Base-by-base conservation (phyloP, 495 filamentous ascomycete genomes). In the Immersiella caudata region DNA sequence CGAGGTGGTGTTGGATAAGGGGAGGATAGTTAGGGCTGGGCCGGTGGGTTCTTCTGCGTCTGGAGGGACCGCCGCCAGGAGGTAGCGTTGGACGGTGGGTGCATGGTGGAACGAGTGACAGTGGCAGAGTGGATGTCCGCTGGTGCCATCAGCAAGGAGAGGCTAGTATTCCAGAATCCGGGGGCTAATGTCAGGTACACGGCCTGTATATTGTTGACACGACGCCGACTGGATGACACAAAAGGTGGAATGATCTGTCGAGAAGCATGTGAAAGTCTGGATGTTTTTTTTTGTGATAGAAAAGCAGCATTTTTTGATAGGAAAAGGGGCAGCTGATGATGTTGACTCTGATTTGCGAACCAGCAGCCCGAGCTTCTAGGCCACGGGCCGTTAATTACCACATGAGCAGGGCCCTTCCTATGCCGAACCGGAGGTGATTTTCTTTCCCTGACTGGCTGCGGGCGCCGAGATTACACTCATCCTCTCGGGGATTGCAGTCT, bases 1-100 rank as follows among this genome's bases (percentile, higher is more conserved):
- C 66, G 91, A 88, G 73, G 79, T 95, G 24, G 85, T 89, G 51
- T 74, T 96, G 63, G 90, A 90, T 18, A 84, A 86, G 58, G 92
- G 92, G 22, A 78, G 81, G 33, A 80, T 86, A 6, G 67, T 85
- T 0, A 63, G 68, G 59, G 71, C 75, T 25, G 73, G 75, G 3
- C 67, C 72, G 52, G 21, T 57, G 33, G 57, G 58, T 33, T n/a
- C 24, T 14, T n/a, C 56, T 12, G 25, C 2, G 56, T 2, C 2
- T 4, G 56, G 14, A 16, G 56, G 26, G 26, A 2, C 22, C 8
- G 26, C 25, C 6, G n/a, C 5, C n/a, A 4, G 22, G 56, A 59
- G 22, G 21, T 33, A 25, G 22, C 22, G 56, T 59, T 27, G 7
- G 29, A 5, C 56, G 18, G 16, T 27, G 16, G 18, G 24, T 27